These are phyloP conservation scores for Malbranchea zuffiana DNA, from an alignment of 2,329 filamentous ascomycete genomes.

Conservation along the genomic window DNA sequence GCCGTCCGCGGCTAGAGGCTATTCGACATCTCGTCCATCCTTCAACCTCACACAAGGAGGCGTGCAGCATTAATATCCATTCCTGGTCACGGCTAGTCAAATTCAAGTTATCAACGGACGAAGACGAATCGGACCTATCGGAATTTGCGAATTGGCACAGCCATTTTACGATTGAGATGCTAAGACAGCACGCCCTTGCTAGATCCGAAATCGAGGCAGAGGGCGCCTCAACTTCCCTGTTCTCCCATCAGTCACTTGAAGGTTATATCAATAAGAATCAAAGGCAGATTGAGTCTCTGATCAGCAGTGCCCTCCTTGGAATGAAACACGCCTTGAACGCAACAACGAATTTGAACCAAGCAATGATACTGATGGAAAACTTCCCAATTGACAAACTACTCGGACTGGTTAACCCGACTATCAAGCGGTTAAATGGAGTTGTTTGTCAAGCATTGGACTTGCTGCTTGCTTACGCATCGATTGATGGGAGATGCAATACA, in stretches of 20 bases:
- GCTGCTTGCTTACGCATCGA: constrained; percentile 32
- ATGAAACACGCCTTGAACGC: constrained; percentile 40
- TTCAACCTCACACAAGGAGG: constrained; percentile 47
- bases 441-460: constrained; percentile 43
- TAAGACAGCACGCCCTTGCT: constrained; percentile 46
- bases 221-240: constrained; percentile 27
- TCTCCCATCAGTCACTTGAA: constrained; percentile 40
- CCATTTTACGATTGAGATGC: constrained; percentile 42
- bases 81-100: constrained; percentile 47
- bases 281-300: constrained; percentile 43
- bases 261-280: constrained; percentile 47
- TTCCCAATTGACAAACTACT: constrained; percentile 39
- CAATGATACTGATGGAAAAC: constrained; percentile 35
- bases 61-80: constrained; percentile 47
- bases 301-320: constrained; percentile 43
- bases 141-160: constrained; percentile 46
- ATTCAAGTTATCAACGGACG: constrained; percentile 47
- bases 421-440: constrained; percentile 34
- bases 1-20: constrained; percentile 42
- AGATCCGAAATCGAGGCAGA: constrained; percentile 49
- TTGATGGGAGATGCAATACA: constrained; percentile 19
- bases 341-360: constrained; percentile 31
- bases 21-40: constrained; percentile 48
- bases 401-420: constrained; percentile 42
- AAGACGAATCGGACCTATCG: constrained; percentile 35